phyloP scores from a whole-genome alignment of 805 yeast species.

The Pichia manshurica region DNA sequence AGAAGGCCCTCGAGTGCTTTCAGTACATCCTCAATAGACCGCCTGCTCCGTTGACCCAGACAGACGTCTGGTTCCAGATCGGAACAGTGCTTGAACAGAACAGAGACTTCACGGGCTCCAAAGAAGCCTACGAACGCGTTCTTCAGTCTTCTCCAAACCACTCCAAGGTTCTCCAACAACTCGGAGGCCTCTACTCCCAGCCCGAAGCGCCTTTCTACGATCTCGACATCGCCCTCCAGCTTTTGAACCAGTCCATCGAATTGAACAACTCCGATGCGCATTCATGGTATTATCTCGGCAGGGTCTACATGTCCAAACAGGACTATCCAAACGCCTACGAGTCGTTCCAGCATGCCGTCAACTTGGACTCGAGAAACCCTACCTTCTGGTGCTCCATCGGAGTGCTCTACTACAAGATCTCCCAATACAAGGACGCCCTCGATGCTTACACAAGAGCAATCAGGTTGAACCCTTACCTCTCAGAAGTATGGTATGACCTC shows the following conservation, averaged over 20 bases:
- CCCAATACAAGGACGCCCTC: slow-evolving; percentile 93
- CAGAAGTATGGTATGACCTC: slow-evolving; percentile 98
- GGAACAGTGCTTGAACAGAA: slow-evolving; percentile 94
- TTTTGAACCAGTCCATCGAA: slow-evolving; percentile 81
- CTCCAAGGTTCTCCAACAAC: slow-evolving; percentile 91
- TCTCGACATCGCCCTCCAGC: slow-evolving; percentile 74
- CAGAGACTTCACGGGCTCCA: slow-evolving; percentile 85
- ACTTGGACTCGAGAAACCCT: slow-evolving; percentile 93
- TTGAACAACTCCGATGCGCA: slow-evolving; percentile 90
- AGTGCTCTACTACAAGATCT: slow-evolving; percentile 90
- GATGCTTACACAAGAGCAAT: slow-evolving; percentile 98
- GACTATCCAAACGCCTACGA: slow-evolving; percentile 96
- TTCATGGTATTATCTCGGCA: slow-evolving; percentile 94
- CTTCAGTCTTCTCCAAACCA: slow-evolving; percentile 86
- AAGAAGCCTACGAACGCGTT: slow-evolving; percentile 93
- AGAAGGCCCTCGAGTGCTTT: slow-evolving; percentile 89
- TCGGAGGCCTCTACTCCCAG: slow-evolving; percentile 90
- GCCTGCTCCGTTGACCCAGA: slow-evolving; percentile 91
- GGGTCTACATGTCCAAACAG: slow-evolving; percentile 94
- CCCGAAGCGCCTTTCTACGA: slow-evolving; percentile 66
- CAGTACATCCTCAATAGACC: slow-evolving; percentile 86
- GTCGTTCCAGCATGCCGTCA: slow-evolving; percentile 97
- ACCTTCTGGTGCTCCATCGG: slow-evolving; percentile 98
- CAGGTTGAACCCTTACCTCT: slow-evolving; percentile 87
- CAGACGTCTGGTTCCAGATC: slow-evolving; percentile 98